phyloP scores from a whole-genome alignment of 2,329 filamentous ascomycete genomes.

The Davidsoniella virescens region DNA sequence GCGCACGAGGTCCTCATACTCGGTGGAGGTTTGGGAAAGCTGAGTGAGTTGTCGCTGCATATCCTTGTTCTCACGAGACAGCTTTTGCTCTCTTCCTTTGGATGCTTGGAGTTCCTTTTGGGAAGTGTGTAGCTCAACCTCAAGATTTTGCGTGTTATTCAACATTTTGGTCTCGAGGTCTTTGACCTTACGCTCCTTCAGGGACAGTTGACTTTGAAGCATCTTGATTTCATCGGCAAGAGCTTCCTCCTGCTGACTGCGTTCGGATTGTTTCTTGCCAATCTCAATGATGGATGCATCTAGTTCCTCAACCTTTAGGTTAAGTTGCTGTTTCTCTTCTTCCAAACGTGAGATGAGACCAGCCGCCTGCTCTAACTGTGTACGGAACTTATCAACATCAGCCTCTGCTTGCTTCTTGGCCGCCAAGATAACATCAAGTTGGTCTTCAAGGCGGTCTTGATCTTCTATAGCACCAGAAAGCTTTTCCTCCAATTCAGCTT shows the following conservation, averaged over 20 bases:
- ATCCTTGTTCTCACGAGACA: slow-evolving; percentile 64
- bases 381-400: slow-evolving; percentile 61
- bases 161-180: slow-evolving; percentile 76
- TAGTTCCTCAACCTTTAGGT: slow-evolving; percentile 49
- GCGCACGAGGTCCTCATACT: slow-evolving; percentile 85
- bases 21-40: slow-evolving; percentile 78
- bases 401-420: slow-evolving; percentile 81
- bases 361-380: slow-evolving; percentile 82
- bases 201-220: slow-evolving; percentile 71
- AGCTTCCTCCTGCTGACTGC: slow-evolving; percentile 58
- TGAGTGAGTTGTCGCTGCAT: slow-evolving; percentile 75
- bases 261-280: slow-evolving; percentile 52
- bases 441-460: slow-evolving; percentile 83
- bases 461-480: slow-evolving; percentile 82
- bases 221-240: slow-evolving; percentile 76
- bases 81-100: slow-evolving; percentile 58
- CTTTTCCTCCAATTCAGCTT: slow-evolving; percentile 84
- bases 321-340: slow-evolving; percentile 64
- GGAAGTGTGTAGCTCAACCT: slow-evolving; percentile 62
- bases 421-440: slow-evolving; percentile 73
- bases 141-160: slow-evolving; percentile 73
- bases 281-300: slow-evolving; percentile 57
- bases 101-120: slow-evolving; percentile 65
- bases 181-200: slow-evolving; percentile 80
- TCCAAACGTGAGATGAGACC: slow-evolving; percentile 74